Evolutionary conservation across 2,329 filamentous ascomycete genomes (phyloP), one percentile per base, ranked within the genome.

Genomic region (Fusarium camptoceras): DNA sequence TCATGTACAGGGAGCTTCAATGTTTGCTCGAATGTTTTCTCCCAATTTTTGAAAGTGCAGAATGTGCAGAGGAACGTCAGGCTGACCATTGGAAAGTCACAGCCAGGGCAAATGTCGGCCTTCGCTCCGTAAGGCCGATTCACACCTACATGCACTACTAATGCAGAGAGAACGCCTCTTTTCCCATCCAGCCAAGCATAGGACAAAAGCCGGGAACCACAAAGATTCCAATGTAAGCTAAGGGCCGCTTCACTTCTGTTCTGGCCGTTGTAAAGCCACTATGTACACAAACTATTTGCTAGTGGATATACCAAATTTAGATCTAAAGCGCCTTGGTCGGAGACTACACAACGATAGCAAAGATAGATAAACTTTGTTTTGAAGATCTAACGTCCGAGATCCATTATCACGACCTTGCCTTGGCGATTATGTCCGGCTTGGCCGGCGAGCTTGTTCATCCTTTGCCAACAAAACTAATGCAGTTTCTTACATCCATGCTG

Each of bases 161-260:
- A 31, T 56, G 58, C 59, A 63, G 25, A 34, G 6, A 5, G 16
- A 42, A 57, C 49, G 59, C 49, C 42, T 64, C 48, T 28, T n/a
- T 14, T 39, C n/a, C 20, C 3, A 8, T 7, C 4, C 4, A 37
- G 24, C 24, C 37, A 20, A 9, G 16, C 3, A 37, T 0, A 39
- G 15, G 24, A 27, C 22, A 2, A 22, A 48, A 34, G 28, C 24
- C 20, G 22, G 22, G n/a, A 22, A 8, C 6, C 16, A 41, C 7
- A 22, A 10, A 18, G 2, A 15, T 11, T 53, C 3, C 27, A 18
- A 22, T 53, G 6, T 24, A 18, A 28, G 18, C 49, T 27, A 25
- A 42, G 24, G n/a, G 18, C 8, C 8, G 22, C 10, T 8, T 10
- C 6, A 27, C 6, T 8, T 24, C 14, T 27, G 24, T 20, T 27